Evolutionary conservation across 2,329 filamentous ascomycete genomes (phyloP).

Genomic region (Penicillium sumatraense): DNA sequence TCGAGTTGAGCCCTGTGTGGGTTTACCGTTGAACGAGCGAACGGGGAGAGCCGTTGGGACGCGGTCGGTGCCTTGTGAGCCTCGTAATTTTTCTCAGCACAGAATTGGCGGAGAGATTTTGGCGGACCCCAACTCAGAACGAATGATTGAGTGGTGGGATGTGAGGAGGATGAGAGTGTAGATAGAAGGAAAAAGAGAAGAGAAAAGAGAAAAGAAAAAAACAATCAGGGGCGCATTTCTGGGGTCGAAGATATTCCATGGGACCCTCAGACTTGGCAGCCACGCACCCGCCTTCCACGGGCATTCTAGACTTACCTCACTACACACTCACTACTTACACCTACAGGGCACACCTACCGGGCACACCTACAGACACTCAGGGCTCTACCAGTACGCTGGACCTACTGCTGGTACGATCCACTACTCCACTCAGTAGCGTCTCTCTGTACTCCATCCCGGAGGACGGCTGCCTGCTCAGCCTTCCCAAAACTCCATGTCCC

Average conservation of each 20-base stretch:
- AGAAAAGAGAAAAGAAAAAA: conserved; percentile 2
- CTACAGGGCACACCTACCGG: not conserved
- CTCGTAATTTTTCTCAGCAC: not conserved
- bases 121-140: not conserved
- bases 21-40: conserved; percentile 12
- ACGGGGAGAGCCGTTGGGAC: not conserved
- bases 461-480: not conserved
- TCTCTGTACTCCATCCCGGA: not conserved
- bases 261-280: not conserved
- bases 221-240: conserved; percentile 5
- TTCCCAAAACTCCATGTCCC: not conserved
- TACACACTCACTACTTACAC: not conserved
- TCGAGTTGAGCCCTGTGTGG: conserved; percentile 7
- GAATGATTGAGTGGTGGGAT: not conserved
- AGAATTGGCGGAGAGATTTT: not conserved
- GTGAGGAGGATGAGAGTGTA: not conserved
- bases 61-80: not conserved
- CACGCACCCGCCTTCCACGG: not conserved
- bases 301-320: conserved; percentile 2
- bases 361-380: too few species aligned
- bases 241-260: conserved; percentile 2
- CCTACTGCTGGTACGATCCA: not conserved
- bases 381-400: too few species aligned
- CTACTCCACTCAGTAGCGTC: not conserved
- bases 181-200: conserved; percentile 1